Base-by-base conservation (phyloP, 768 basidiomycete species). In the Termitomyces bulborhizus region DNA sequence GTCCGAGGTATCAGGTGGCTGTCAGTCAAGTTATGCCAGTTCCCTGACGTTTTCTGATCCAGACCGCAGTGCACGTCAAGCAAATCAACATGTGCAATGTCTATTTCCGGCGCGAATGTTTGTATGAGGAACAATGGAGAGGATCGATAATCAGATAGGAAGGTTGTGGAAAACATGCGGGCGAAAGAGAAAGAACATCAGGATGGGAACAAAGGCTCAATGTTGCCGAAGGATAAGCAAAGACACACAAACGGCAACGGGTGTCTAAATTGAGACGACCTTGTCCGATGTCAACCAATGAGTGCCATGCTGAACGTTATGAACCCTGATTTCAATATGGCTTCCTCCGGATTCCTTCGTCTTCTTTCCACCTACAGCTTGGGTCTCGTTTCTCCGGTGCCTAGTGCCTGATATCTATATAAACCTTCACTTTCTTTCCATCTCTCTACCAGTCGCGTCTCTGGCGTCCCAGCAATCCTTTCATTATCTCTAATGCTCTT, bases 401-500 rank as follows among this genome's bases (percentile, higher is more conserved):
- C 58, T 60, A 59, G 63, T 62, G 60, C 60, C 59, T 64, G 55
- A 56, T 12, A 52, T 32, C 32, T 60, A 60, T 62, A 50, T 62
- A 64, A 62, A 39, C 54, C 41, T 46, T 40, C 52, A 46, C 56
- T 15, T 52, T 60, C 55, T 32, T 55, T 59, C 21, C 21, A 42
- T 29, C 24, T 51, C 51, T 51, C 58, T 45, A 59, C 62, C 53
- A 52, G 66, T 55, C 46, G 32, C 41, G 56, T 56, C 53, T 44
- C 66, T 59, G 62, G 62, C 59, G 54, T 50, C 39, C 43, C 41
- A 45, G 51, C 55, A 50, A 47, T 56, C 47, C 37, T 51, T 48
- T 37, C 51, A 32, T 39, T 44, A 45, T 26, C 45, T 26, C 51
- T 53, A 60, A 76, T 77, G 73, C 61, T 76, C 59, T 62, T 61